Evolutionary conservation across 495 filamentous ascomycete species (phyloP).

Genomic region (Hypoxylon lenormandii): DNA sequence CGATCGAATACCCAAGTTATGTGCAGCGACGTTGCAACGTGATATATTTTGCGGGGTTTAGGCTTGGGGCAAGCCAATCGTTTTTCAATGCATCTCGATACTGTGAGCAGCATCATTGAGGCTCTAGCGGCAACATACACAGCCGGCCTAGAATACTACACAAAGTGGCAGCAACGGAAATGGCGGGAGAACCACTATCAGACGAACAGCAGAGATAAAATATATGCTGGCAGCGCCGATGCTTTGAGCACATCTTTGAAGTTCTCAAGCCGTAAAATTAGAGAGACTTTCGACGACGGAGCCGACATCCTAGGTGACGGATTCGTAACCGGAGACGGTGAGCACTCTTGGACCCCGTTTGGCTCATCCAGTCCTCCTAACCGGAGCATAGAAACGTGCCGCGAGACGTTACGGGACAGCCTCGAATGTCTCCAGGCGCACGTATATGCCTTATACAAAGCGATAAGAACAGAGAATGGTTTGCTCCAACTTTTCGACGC

Average conservation of each 20-base stretch:
- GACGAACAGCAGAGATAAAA: conserved; percentile 25
- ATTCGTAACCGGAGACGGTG: conserved; percentile 55
- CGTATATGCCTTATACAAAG: conserved; percentile 41
- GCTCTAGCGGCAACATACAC: conserved; percentile 50
- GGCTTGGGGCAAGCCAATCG: conserved; percentile 20
- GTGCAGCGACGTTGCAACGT: conserved; percentile 1
- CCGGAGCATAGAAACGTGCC: conserved; percentile 44
- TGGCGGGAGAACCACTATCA: conserved; percentile 44
- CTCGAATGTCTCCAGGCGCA: conserved; percentile 48
- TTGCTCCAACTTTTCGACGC: conserved; percentile 50
- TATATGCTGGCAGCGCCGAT: conserved; percentile 28
- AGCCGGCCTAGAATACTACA: conserved; percentile 52
- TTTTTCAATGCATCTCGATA: conserved; percentile 48
- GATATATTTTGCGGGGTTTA: conserved; percentile 19
- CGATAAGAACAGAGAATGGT: conserved; percentile 21
- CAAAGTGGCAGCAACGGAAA: conserved; percentile 50
- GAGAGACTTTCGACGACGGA: conserved; percentile 51
- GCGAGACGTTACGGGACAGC: conserved; percentile 37
- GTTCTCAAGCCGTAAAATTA: conserved; percentile 51
- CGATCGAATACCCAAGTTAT: conserved; percentile 6
- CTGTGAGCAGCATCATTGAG: conserved; percentile 50
- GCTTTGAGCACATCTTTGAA: conserved; percentile 53
- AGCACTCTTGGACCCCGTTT: conserved; percentile 18
- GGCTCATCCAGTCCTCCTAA: conserved; percentile 14
- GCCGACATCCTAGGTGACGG: conserved; percentile 54